These are phyloP conservation scores for Simplicillium sp. DNA, from an alignment of 2,329 filamentous ascomycete genomes.

Conservation along the genomic window DNA sequence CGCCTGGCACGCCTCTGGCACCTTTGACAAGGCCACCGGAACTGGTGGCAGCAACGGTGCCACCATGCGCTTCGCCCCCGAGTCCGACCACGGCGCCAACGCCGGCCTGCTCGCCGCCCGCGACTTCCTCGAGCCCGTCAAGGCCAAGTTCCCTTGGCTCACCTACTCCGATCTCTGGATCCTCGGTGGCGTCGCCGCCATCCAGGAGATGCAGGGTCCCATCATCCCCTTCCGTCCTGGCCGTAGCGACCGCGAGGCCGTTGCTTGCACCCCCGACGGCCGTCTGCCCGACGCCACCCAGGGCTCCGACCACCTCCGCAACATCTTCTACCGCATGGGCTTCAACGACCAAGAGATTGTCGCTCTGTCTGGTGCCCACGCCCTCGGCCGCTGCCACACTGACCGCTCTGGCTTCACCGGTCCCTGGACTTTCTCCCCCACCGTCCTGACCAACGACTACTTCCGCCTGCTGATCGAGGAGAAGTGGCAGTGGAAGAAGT, in stretches of 20 bases:
- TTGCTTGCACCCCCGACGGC: slow-evolving; percentile 87
- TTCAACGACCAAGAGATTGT: slow-evolving; percentile 97
- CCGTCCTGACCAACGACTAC: slow-evolving; percentile 89
- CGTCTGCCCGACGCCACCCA: slow-evolving; percentile 73
- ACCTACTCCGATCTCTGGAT: slow-evolving; percentile 96
- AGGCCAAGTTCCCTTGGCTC: slow-evolving; percentile 88
- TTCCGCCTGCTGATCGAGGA: slow-evolving; percentile 79
- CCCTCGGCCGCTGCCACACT: slow-evolving; percentile 80
- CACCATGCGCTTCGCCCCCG: slow-evolving; percentile 91
- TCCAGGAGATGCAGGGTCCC: slow-evolving; percentile 94
- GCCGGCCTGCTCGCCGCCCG: slow-evolving; percentile 79
- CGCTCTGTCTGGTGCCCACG: slow-evolving; percentile 76
- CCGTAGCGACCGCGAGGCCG: slow-evolving; percentile 67
- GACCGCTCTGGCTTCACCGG: slow-evolving; percentile 83
- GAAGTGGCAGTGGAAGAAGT: slow-evolving; percentile 89
- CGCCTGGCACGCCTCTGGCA: slow-evolving; percentile 91
- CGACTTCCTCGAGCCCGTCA: slow-evolving; percentile 87
- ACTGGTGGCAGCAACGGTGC: slow-evolving; percentile 94
- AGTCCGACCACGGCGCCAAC: slow-evolving; percentile 86
- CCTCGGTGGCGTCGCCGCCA: slow-evolving; percentile 70
- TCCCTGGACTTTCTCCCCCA: slow-evolving; percentile 88
- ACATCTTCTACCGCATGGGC: slow-evolving; percentile 94
- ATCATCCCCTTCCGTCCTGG: slow-evolving; percentile 82
- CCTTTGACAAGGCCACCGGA: slow-evolving; percentile 77
- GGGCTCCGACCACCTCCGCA: slow-evolving; percentile 71